Conservation (phyloP, 73 alveolate species). For the Effrenium voratum region DNA sequence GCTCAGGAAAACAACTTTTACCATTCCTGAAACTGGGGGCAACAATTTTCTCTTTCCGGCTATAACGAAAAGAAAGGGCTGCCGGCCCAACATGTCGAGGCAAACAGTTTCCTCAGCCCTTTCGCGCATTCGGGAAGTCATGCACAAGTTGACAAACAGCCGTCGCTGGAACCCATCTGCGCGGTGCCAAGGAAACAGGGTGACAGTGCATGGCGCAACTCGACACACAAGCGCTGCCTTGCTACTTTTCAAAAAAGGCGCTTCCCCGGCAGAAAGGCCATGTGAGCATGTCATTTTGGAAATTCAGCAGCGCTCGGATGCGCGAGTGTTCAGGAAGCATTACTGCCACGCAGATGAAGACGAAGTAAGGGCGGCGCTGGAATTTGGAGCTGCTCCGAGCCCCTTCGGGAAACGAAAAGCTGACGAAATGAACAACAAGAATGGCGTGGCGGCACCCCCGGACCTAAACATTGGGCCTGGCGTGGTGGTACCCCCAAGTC, state of each 20-base stretch:
- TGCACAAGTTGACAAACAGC: neutral
- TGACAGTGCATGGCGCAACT: conserved; percentile 54
- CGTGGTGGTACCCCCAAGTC: neutral
- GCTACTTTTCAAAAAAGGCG: conserved; percentile 10
- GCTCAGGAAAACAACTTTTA: neutral
- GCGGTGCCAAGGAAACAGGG: conserved; percentile 3
- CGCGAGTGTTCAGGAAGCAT: conserved; percentile 12
- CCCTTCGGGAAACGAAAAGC: neutral
- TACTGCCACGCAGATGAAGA: conserved; percentile 2
- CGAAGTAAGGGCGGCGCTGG: neutral
- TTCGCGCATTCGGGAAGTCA: neutral
- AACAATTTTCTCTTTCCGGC: neutral
- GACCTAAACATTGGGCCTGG: no score
- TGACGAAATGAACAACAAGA: neutral
- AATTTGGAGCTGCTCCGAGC: conserved; percentile 59
- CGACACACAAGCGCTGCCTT: conserved; percentile 48
- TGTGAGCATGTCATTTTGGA: conserved; percentile 39
- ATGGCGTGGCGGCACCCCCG: no score
- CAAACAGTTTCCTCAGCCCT: neutral
- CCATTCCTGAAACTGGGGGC: neutral
- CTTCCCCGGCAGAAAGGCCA: neutral
- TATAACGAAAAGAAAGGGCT: neutral
- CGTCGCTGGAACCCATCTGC: conserved; percentile 3
- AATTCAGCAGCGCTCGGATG: conserved; percentile 25
- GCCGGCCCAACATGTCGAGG: neutral